Percentiles rank a stretch among this genome's conserved stretches.
These are phyloP conservation scores for Podosphaera fusca DNA, from an alignment of 2,329 filamentous ascomycete species.

Conservation along the genomic window DNA sequence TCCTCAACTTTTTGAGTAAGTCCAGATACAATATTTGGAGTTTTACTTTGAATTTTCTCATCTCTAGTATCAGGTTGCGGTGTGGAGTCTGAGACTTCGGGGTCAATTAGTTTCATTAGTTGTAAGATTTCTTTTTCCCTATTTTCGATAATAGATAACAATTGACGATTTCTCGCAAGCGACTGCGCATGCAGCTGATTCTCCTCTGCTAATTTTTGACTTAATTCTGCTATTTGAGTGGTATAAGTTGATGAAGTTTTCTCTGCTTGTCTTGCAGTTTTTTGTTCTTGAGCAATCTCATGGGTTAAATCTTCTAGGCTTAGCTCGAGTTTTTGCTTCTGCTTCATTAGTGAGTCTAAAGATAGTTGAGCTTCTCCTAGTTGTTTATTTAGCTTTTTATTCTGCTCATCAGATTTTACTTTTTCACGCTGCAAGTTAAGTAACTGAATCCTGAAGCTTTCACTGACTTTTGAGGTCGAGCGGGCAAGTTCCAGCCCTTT, in stretches of 20 bases:
- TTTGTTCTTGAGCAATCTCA: constrained; percentile 72
- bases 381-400: constrained; percentile 57
- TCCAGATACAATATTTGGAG: constrained; percentile 47
- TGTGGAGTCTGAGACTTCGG: constrained; percentile 25
- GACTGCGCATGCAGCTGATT: constrained; percentile 65
- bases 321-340: constrained; percentile 75
- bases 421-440: constrained; percentile 64
- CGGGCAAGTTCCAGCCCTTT: constrained; percentile 92
- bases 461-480: constrained; percentile 64
- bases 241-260: constrained; percentile 62
- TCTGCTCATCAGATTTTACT: constrained; percentile 58
- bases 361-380: constrained; percentile 66
- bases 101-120: constrained; percentile 72
- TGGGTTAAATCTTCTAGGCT: constrained; percentile 82
- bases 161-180: constrained; percentile 60
- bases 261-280: constrained; percentile 72
- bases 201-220: constrained; percentile 76
- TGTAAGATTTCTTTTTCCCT: constrained; percentile 61
- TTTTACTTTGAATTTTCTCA: constrained; percentile 32
- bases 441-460: constrained; percentile 59
- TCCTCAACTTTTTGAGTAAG: constrained; percentile 70
- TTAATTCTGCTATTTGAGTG: constrained; percentile 68
- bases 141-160: constrained; percentile 58
- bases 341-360: constrained; percentile 71
- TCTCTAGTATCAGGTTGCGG: constrained; percentile 31